A percentile compares a stretch with the other conserved stretches of the same genome.
phyloP scores from a whole-genome alignment of 148 eudicot genomes.

The Heliamphora exappendiculata region DNA sequence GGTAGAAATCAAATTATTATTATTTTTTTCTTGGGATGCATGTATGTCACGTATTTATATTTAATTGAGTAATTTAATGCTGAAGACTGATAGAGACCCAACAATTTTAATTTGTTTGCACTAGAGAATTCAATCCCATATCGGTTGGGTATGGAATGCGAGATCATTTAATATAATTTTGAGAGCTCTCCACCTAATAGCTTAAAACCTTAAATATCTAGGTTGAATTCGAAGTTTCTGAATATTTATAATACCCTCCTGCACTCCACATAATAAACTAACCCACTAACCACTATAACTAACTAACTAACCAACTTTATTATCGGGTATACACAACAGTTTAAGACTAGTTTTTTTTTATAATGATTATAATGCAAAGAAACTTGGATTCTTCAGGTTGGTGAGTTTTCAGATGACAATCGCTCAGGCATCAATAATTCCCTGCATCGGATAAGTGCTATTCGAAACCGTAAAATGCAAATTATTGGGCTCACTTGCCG shows the following conservation, averaged over 20 bases:
- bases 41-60: not conserved
- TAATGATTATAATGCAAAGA: not conserved
- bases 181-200: too few relatives aligned
- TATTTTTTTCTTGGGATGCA: not conserved
- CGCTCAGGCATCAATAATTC: conserved; percentile 89
- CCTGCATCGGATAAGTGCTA: conserved; percentile 97
- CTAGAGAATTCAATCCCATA: too few relatives aligned
- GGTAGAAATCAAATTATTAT: not conserved
- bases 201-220: too few relatives aligned
- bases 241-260: too few relatives aligned
- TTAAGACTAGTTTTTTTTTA: not conserved
- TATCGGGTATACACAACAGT: not conserved
- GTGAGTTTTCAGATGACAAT: conserved; percentile 97
- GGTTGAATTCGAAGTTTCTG: too few relatives aligned
- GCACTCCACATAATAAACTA: too few relatives aligned
- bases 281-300: too few relatives aligned
- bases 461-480: conserved; percentile 88
- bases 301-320: too few relatives aligned
- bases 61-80: not conserved
- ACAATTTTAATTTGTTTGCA: too few relatives aligned
- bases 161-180: too few relatives aligned
- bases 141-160: too few relatives aligned
- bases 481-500: conserved; percentile 95
- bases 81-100: conserved; percentile 15
- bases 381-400: conserved; percentile 61